Evolutionary conservation across 163 green algal species (phyloP).

Genomic region (Chlorella variabilis): DNA sequence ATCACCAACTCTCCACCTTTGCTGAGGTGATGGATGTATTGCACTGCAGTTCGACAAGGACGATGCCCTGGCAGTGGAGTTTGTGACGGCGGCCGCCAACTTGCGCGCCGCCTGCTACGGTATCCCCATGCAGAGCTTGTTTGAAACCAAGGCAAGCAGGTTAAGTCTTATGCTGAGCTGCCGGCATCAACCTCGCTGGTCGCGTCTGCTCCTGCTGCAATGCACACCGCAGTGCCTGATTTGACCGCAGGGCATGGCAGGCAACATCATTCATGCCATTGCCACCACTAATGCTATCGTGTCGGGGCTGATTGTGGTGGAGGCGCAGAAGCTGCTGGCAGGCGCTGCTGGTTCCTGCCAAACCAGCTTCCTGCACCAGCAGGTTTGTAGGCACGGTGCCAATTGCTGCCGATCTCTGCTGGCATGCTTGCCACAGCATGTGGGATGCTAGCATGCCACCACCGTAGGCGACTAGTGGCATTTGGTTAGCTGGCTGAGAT

Average conservation of each 20-base stretch:
- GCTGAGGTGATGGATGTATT: no score
- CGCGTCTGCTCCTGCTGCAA: no score
- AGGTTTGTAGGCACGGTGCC: constrained; percentile 39
- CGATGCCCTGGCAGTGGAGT: constrained; percentile 90
- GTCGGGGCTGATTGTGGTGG: constrained; percentile 90
- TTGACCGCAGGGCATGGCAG: constrained; percentile 91
- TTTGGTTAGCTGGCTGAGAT: no score
- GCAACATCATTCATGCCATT: constrained; percentile 99
- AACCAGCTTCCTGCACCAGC: constrained; percentile 59
- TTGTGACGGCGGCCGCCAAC: constrained; percentile 94
- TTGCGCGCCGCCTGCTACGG: constrained; percentile 82
- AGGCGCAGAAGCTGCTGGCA: constrained; percentile 90
- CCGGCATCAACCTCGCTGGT: no score
- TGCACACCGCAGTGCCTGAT: no score
- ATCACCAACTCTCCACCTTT: no score
- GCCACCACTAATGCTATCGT: constrained; percentile 98
- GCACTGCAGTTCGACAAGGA: constrained; percentile 89
- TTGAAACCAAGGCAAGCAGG: constrained; percentile 71
- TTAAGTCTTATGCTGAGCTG: not conserved
- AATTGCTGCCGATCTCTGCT: no score
- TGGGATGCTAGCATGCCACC: no score
- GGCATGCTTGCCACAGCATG: no score
- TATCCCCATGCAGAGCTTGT: constrained; percentile 84
- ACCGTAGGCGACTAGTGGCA: not conserved
- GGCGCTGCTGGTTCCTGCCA: constrained; percentile 17